Base-by-base conservation (phyloP, 2,329 filamentous ascomycete species). In the Clonostachys rhizophaga region DNA sequence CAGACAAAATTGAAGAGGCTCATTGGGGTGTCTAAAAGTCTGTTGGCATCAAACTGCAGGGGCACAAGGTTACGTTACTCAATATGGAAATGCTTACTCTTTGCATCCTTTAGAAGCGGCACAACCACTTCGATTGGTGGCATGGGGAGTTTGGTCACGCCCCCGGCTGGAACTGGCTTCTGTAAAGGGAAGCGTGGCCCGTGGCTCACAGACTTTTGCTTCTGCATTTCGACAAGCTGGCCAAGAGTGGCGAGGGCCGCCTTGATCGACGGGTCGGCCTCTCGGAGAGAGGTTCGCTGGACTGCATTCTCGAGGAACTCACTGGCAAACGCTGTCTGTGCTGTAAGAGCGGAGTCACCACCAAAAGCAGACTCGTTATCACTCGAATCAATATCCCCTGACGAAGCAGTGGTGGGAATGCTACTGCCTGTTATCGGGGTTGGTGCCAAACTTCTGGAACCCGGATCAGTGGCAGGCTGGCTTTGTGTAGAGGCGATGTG, bases 251-350 rank as follows among this genome's bases (percentile, higher is more conserved):
- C 65, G 16, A 82, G 62, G 1, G 76, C 78, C 3, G 74, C 70
- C 43, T 72, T 67, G 65, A 82, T 79, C 56, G 74, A 73, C 3
- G 77, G 71, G 49, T 70, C 70, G 30, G 69, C 59, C 42, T 71
- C 64, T 34, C 66, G 64, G 5, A 77, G 60, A 1, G 75, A 68
- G 2, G 73, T 74, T 20, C 71, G 67, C 52, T 69, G 63, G 24
- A 78, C 75, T n/a, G 73, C 72, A 48, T 72, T 67, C 54, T 81
- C 75, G 18, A 79, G 69, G 39, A 80, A 76, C 52, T 77, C 72
- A 56, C 67, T 74, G 18, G 75, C 77, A 54, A 79, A 78, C n/a
- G 68, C 69, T 4, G 78, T 73, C 47, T 78, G 75, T 5, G 71
- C 71, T 5, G 72, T 63, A 41, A 78, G 64, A 17, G 71, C 73